phyloP scores from a whole-genome alignment of 345 rosid genomes.

The Geranium rotundifolium region DNA sequence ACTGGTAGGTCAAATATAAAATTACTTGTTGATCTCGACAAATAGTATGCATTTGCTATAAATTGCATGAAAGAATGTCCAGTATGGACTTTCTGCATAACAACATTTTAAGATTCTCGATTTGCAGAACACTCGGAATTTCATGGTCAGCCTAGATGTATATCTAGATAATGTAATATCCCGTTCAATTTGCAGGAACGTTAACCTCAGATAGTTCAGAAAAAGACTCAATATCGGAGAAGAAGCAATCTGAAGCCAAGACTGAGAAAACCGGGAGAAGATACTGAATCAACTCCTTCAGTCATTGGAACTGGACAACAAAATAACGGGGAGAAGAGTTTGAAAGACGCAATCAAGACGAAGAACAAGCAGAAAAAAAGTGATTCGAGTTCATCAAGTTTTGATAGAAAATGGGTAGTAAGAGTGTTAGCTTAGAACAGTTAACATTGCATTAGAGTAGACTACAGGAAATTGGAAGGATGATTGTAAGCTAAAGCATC shows the following conservation, averaged over 20 bases:
- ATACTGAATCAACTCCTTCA: conserved; percentile 12
- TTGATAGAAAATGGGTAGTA: too few species aligned
- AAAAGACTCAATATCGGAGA: conserved; percentile 6
- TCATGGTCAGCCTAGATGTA: neutral
- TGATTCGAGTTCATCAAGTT: conserved; percentile 1
- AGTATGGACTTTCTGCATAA: neutral
- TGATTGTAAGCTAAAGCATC: too few species aligned
- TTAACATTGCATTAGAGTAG: too few species aligned
- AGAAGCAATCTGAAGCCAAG: conserved; percentile 12
- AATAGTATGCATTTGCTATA: neutral
- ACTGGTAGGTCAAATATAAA: too few species aligned
- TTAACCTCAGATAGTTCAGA: conserved; percentile 12
- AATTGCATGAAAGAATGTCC: too few species aligned
- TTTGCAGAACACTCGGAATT: neutral
- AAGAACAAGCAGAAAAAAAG: conserved; percentile 50
- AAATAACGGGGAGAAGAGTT: conserved; percentile 34
- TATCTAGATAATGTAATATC: neutral
- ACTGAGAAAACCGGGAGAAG: conserved; percentile 15
- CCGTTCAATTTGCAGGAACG: conserved; percentile 20
- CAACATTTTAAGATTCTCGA: neutral
- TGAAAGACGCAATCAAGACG: conserved; percentile 76
- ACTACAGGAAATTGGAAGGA: too few species aligned
- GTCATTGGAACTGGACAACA: conserved; percentile 15
- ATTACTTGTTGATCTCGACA: too few species aligned
- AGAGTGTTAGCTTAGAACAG: too few species aligned